Evolutionary conservation across 495 filamentous ascomycete species (phyloP), one percentile per base, ranked within the genome.

Genomic region (Neurospora tetraspora): DNA sequence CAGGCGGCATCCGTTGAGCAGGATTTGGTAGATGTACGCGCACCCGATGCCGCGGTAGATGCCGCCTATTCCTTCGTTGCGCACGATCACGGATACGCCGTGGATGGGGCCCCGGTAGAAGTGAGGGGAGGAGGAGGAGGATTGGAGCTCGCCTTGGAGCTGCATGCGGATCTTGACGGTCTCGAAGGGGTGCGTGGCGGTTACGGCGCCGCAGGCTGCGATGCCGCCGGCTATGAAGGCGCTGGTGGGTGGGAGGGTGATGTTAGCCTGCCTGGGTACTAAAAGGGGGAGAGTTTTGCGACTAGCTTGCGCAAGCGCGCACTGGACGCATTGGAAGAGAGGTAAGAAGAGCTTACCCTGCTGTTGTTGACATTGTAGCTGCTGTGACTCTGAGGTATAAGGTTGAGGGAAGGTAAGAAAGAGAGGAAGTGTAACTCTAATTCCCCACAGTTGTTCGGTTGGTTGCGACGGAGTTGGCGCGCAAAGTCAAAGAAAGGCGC

Each of bases 111-210:
- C 96, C 70, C 88, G 89, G 84, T 99, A 99, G 81, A 95, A 87
- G 77, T 92, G 90, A 71, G 90, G 90, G 61, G 94, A 92, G 73
- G 93, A 90, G 72, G 88, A 85, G 80, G 96, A 97, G 31, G 89
- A 84, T 77, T 98, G 93, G 71, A 99, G 87, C 85, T 99, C 96
- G 80, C 96, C 96, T 80, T 99, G 96, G 69, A 99, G 84, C 87
- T 99, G 96, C 85, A 99, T 88, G 75, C 95, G 93, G 80, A 98
- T 99, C 89, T 99, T 99, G 72, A 98, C 94, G 8, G 96, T 98
- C 83, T 99, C 96, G 85, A 98, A 98, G 73, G 94, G 93, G 82
- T 99, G 96, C 45, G 96, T 99, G 68, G 96, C 95, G 5, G 96
- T 98, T 70, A 99, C 96, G 70, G 96, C 96, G 75, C 96, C 96